Conservation (phyloP, 2,329 filamentous ascomycete species). For the Apiospora rasikravindrae region DNA sequence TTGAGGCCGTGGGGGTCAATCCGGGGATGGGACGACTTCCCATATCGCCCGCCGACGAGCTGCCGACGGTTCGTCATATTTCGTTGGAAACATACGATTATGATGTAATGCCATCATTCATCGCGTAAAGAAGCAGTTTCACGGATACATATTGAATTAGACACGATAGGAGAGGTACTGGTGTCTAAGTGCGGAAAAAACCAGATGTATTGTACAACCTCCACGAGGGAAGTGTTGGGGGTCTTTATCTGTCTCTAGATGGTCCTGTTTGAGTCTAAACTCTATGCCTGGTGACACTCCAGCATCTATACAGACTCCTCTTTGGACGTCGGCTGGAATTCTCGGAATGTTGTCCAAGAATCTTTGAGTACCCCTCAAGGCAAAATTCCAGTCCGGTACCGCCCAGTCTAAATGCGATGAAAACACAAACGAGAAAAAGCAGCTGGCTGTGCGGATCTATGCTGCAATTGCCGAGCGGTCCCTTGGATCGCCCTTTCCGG, state of each 20-base stretch:
- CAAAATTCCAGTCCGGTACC: constrained; percentile 32
- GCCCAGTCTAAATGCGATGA: constrained; percentile 38
- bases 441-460: constrained; percentile 31
- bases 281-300: constrained; percentile 28
- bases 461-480: constrained; percentile 29
- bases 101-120: not conserved
- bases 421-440: constrained; percentile 31
- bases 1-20: not conserved
- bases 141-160: not conserved
- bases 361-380: constrained; percentile 23
- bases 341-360: constrained; percentile 27
- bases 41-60: not conserved
- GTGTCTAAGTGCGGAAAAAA: constrained; percentile 22
- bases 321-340: constrained; percentile 26
- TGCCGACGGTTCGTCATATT: not conserved
- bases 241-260: constrained; percentile 35
- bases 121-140: not conserved
- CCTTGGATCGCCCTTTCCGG: constrained; percentile 27
- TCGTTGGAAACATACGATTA: not conserved
- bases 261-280: constrained; percentile 30
- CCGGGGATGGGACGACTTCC: not conserved
- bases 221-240: constrained; percentile 31
- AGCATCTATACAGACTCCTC: constrained; percentile 27
- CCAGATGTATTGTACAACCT: constrained; percentile 41
- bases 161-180: not conserved